phyloP scores from a whole-genome alignment of 441 rosid genomes.

The Croton setiger region DNA sequence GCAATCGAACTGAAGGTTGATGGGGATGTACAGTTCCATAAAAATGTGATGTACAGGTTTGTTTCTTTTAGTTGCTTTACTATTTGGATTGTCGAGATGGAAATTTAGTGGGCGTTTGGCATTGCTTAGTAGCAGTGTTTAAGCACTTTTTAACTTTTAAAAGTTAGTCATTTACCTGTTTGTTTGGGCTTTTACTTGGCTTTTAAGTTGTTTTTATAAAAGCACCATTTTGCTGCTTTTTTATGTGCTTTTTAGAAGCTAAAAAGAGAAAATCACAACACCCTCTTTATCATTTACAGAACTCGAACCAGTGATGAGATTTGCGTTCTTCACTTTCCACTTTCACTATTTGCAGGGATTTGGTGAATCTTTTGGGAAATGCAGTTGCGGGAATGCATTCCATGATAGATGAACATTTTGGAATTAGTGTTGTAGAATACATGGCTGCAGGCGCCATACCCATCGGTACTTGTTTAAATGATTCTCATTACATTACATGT shows the following conservation, averaged over 20 bases:
- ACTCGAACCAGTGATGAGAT: not conserved
- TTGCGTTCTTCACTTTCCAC: not conserved
- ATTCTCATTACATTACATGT: not conserved
- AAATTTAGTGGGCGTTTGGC: not conserved
- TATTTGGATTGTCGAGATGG: not conserved
- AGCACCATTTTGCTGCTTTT: no score
- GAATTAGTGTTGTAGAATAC: slow-evolving; percentile 86
- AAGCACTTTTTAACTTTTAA: no score
- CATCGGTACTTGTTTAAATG: slow-evolving; percentile 45
- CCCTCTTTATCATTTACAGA: no score
- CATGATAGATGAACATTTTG: slow-evolving; percentile 94
- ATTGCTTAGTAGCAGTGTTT: no score
- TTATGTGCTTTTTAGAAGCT: no score
- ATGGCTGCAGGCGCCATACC: slow-evolving; percentile 98
- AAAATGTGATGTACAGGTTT: slow-evolving; percentile 74
- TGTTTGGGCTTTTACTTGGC: no score
- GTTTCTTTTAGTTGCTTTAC: slow-evolving; percentile 14
- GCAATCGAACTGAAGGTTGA: slow-evolving; percentile 64
- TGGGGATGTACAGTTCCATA: slow-evolving; percentile 62
- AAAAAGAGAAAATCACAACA: no score
- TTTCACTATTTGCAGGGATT: slow-evolving; percentile 49
- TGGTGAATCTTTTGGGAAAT: slow-evolving; percentile 60
- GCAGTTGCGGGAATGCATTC: slow-evolving; percentile 80
- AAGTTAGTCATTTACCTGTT: no score
- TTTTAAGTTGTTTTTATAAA: no score